Base-by-base conservation (phyloP, 2,329 filamentous ascomycete species). In the Lachnellula occidentalis region DNA sequence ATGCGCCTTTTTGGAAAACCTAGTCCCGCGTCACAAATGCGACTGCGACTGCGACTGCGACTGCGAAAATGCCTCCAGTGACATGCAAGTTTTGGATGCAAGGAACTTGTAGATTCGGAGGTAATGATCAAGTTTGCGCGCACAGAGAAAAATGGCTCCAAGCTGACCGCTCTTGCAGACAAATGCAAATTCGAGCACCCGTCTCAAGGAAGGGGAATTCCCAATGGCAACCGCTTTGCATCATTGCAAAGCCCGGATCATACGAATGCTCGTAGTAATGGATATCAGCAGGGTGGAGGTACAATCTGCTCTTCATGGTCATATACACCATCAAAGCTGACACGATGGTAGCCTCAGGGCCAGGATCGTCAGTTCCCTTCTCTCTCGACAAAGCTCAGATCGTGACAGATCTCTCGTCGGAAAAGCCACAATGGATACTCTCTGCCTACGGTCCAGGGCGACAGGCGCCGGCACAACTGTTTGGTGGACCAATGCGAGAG, bases 381-480 rank as follows among this genome's bases (percentile, higher is more conserved):
- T 48, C 42, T 4, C 53, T 61, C 12, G 56, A 66, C 39, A 69
- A 66, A 53, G 80, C 81, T 0, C 73, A 72, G 2, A 86, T 95
- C 62, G 78, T 78, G 57, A 72, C 73, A 51, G 90, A 95, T 66
- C 76, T 95, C 45, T 81, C 78, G 0, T 76, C 78, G 21, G 89
- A 94, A 57, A 79, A 80, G 8, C 92, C 92, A 17, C 74, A 82
- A 76, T 97, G 92, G 88, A 86, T 94, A 4, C 79, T 96, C 22
- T 96, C 92, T 1, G 80, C 87, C 21, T 97, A 96, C 70, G 89
- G 85, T 0, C 91, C 92, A 0, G 87, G 87, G 4, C 79, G 76
- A 64, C 82, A 91, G 63, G 83, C 87, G 1, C 92, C 92, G 0
- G 82, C 83, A 17, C 90, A 96, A 71, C 78, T 96, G 1, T 92